Evolutionary conservation across 2,329 filamentous ascomycete species (phyloP).

Genomic region (Diaporthe vexans): DNA sequence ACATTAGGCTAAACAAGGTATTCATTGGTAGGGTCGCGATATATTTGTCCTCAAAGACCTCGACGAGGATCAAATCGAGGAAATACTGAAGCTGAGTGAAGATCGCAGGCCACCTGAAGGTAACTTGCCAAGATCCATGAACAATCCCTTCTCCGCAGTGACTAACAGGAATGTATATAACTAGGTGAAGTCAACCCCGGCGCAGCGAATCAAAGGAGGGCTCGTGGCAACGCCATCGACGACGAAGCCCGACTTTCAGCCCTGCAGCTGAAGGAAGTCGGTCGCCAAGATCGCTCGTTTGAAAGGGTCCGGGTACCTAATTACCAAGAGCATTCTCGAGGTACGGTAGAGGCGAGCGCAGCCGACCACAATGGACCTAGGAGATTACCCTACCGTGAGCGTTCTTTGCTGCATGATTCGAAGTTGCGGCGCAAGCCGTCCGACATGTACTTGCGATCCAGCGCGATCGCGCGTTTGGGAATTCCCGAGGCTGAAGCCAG

Average conservation of each 20-base stretch:
- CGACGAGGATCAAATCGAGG: background rate
- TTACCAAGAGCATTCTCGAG: background rate
- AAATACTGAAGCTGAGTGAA: background rate
- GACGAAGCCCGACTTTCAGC: background rate
- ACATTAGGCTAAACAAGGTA: no score
- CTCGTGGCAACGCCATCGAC: background rate
- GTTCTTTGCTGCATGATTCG: background rate
- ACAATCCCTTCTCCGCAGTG: background rate
- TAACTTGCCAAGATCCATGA: background rate
- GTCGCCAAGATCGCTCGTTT: background rate
- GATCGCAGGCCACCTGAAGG: background rate
- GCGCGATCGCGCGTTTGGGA: background rate
- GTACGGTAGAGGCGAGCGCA: background rate
- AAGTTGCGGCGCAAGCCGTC: background rate
- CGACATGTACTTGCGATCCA: background rate
- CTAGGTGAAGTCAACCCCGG: background rate
- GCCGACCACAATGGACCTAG: background rate
- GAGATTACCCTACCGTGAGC: background rate
- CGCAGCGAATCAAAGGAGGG: background rate
- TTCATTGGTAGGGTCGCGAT: background rate
- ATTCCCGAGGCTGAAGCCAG: background rate
- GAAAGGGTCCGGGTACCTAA: background rate
- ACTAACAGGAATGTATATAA: background rate
- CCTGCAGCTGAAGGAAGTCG: background rate
- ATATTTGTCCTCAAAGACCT: background rate